Percentiles rank a stretch among this genome's conserved stretches.
These are phyloP conservation scores for Rhizoclosmatium globosum DNA, from an alignment of 192 early-diverging fungal species.

Conservation along the genomic window DNA sequence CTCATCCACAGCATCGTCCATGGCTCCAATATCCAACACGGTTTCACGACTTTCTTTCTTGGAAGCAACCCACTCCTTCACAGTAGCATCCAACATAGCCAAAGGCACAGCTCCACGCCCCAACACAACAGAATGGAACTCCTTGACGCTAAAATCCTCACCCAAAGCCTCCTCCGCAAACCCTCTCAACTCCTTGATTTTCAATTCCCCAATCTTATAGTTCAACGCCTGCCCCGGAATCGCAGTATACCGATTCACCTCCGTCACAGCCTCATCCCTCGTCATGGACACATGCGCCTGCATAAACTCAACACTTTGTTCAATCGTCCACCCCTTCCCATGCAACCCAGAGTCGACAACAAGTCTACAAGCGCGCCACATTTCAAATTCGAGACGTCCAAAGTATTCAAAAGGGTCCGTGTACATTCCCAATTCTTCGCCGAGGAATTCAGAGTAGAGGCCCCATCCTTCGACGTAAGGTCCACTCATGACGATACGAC, in stretches of 20 bases:
- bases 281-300: conserved; percentile 21
- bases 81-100: conserved; percentile 25
- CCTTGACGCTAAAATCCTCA: conserved; percentile 38
- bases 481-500: conserved; percentile 24
- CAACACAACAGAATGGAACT: conserved; percentile 44
- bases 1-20: too few relatives aligned
- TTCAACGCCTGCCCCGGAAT: conserved; percentile 47
- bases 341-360: conserved; percentile 50
- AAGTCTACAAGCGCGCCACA: conserved; percentile 43
- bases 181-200: conserved; percentile 41
- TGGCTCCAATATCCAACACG: background rate
- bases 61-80: conserved; percentile 21
- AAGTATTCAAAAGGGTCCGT: conserved; percentile 25
- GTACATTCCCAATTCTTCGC: conserved; percentile 28
- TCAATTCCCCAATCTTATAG: conserved; percentile 52
- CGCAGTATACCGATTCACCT: conserved; percentile 44
- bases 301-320: conserved; percentile 37
- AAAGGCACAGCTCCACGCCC: conserved; percentile 21
- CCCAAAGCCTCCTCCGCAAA: conserved; percentile 41
- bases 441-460: conserved; percentile 45
- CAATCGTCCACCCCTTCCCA: conserved; percentile 40
- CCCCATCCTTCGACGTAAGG: conserved; percentile 47
- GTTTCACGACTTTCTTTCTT: background rate
- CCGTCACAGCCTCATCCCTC: conserved; percentile 27
- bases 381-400: conserved; percentile 47